A percentile compares a stretch with the other conserved stretches of the same genome.
These are phyloP conservation scores for Ceratobasidium sp. DNA, from an alignment of 1,284 basidiomycete species.

Conservation along the genomic window DNA sequence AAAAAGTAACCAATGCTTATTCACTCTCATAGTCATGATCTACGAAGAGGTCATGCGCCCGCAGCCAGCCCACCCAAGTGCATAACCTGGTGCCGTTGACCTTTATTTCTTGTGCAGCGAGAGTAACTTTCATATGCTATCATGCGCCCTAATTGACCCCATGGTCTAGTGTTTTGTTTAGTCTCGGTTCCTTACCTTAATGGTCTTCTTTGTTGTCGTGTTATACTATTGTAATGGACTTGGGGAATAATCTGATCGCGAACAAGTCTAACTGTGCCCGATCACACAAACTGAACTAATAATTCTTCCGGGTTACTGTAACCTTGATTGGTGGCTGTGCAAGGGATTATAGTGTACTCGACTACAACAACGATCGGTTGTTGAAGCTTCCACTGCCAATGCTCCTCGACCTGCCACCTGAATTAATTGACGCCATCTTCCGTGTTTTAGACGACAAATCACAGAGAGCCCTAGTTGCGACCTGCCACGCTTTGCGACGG, in stretches of 20 bases:
- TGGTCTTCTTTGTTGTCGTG: conserved; percentile 16
- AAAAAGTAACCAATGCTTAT: neutral
- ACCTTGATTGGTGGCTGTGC: conserved; percentile 20
- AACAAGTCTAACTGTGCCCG: no score
- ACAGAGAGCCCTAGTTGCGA: conserved; percentile 9
- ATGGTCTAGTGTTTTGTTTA: conserved; percentile 3
- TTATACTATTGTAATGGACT: conserved; percentile 18
- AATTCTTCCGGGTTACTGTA: neutral
- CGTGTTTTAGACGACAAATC: conserved; percentile 3
- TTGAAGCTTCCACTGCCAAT: conserved; percentile 1
- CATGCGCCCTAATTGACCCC: conserved; percentile 28
- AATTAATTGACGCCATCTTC: conserved; percentile 26
- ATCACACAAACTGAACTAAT: neutral
- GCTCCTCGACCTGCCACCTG: conserved; percentile 27
- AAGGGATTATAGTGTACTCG: neutral
- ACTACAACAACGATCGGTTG: neutral
- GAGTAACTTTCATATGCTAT: neutral
- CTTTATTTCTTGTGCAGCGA: neutral
- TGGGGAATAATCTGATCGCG: conserved; percentile 8
- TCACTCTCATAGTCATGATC: conserved; percentile 42
- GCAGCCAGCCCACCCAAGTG: neutral
- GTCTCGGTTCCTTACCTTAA: neutral
- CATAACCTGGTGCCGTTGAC: neutral
- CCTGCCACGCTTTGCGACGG: conserved; percentile 19
- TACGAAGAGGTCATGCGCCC: conserved; percentile 46